Base-by-base conservation (phyloP, 179 eudicot genomes). In the Patellifolia procumbens region DNA sequence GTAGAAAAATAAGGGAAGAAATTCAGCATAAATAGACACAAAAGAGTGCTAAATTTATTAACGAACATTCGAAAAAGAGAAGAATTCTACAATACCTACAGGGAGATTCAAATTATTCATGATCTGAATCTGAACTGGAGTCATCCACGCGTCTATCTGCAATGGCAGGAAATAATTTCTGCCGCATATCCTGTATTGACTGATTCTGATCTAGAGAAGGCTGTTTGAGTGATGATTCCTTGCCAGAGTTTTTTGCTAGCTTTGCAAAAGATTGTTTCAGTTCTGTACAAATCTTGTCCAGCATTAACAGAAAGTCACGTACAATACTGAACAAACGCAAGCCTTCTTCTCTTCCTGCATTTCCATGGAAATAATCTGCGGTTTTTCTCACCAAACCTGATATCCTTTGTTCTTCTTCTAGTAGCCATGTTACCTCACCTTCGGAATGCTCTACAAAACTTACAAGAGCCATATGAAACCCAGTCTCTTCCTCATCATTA, bases 321-420 rank as follows among this genome's bases (percentile, higher is more conserved):
- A 93, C 97, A 59, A 91, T 70, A 13, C 75, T 80, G 77, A 93
- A 93, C 72, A 93, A 78, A 46, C 93, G 79, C 73, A 90, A 72
- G 1, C 93, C 98, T 77, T 93, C 98, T 70, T 93, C 98, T 77
- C 81, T 87, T 11, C 87, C 93, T 0, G 97, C 49, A 79, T 78
- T 87, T 7, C 98, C 98, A 73, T 93, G 97, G 84, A 91, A 93
- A 74, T 89, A 93, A 71, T 90, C 98, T 2, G 87, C 91, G 2
- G 98, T 93, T 66, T 82, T 90, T 81, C 90, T 86, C 46, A 90
- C 89, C 82, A 90, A 70, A 60, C 74, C 85, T 74, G 80, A 81
- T 81, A 93, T 89, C 76, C 91, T 81, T 71, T 85, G 82, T 73
- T 93, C 98, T 78, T 93, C 97, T 77, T 89, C 88, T 17, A 80